Conservation (phyloP, 306 rosid species). For the Lupinus albus region DNA sequence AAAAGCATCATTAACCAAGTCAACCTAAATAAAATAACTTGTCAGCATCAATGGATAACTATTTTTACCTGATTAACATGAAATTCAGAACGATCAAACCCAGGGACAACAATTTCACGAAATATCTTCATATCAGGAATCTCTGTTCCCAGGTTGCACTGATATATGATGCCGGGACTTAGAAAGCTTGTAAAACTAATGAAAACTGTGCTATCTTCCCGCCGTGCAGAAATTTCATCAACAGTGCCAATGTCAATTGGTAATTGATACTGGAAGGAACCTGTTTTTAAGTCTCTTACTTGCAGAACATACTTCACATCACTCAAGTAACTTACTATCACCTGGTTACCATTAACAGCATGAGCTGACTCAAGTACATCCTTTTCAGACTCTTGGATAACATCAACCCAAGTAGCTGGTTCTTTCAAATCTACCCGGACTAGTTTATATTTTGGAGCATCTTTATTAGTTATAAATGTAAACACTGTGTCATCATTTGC, state of each 20-base stretch:
- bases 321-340: slow-evolving; percentile 88
- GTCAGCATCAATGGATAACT: background rate
- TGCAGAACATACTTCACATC: slow-evolving; percentile 85
- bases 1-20: slow-evolving; percentile 25
- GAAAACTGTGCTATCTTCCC: slow-evolving; percentile 70
- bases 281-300: slow-evolving; percentile 80
- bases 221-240: slow-evolving; percentile 67
- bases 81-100: slow-evolving; percentile 82
- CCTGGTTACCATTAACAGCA: slow-evolving; percentile 81
- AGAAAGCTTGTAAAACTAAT: slow-evolving; percentile 83
- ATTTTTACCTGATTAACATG: slow-evolving; percentile 73
- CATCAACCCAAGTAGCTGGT: slow-evolving; percentile 76
- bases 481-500: slow-evolving; percentile 86
- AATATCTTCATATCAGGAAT: slow-evolving; percentile 73
- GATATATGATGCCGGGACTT: slow-evolving; percentile 78
- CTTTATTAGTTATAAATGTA: slow-evolving; percentile 86
- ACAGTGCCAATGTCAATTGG: slow-evolving; percentile 95
- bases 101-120: slow-evolving; percentile 84
- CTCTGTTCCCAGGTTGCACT: slow-evolving; percentile 64
- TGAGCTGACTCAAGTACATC: slow-evolving; percentile 84
- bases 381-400: slow-evolving; percentile 73
- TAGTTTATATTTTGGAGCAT: slow-evolving; percentile 92
- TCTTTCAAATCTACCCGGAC: slow-evolving; percentile 79
- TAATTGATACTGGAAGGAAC: slow-evolving; percentile 74
- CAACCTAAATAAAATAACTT: background rate